Percentiles rank a stretch among this genome's conserved stretches.
These are phyloP conservation scores for Cicer yamashitae DNA, from an alignment of 306 rosid species.

Conservation along the genomic window DNA sequence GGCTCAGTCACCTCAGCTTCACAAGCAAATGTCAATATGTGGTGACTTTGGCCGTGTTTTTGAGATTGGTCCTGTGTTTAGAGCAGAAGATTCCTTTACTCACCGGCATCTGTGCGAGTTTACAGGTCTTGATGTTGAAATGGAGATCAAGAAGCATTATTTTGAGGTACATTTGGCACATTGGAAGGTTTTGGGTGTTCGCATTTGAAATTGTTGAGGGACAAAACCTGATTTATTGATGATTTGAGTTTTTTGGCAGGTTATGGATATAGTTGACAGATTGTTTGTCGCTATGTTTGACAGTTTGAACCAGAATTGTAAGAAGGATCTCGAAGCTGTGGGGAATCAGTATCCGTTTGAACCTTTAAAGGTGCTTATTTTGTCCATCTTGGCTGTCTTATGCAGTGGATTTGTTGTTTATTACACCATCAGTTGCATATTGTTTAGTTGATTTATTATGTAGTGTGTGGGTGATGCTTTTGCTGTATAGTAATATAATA, in stretches of 20 bases:
- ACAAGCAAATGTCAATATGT: conserved; percentile 94
- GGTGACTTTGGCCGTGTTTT: conserved; percentile 88
- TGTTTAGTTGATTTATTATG: conserved; percentile 16
- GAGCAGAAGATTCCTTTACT: conserved; percentile 91
- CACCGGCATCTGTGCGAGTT: conserved; percentile 96
- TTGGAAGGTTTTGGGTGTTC: conserved; percentile 4
- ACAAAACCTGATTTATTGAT: conserved; percentile 27
- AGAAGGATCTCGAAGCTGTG: conserved; percentile 81
- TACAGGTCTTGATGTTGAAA: conserved; percentile 92
- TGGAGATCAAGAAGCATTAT: conserved; percentile 83
- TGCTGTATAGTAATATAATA: background rate
- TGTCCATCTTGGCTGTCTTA: conserved; percentile 13
- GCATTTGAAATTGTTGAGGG: conserved; percentile 29
- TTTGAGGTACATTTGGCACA: conserved; percentile 67
- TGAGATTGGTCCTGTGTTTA: conserved; percentile 85
- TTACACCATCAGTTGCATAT: background rate
- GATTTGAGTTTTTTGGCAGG: conserved; percentile 57
- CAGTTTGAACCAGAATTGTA: conserved; percentile 66
- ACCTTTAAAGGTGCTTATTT: conserved; percentile 80
- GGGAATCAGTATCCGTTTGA: conserved; percentile 82
- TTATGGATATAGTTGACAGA: conserved; percentile 78
- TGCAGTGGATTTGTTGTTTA: conserved; percentile 1
- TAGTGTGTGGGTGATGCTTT: background rate
- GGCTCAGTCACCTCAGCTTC: conserved; percentile 98
- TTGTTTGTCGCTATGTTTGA: conserved; percentile 82